These are phyloP conservation scores for Penicillium tannophilum DNA, from an alignment of 495 filamentous ascomycete genomes.

Conservation along the genomic window DNA sequence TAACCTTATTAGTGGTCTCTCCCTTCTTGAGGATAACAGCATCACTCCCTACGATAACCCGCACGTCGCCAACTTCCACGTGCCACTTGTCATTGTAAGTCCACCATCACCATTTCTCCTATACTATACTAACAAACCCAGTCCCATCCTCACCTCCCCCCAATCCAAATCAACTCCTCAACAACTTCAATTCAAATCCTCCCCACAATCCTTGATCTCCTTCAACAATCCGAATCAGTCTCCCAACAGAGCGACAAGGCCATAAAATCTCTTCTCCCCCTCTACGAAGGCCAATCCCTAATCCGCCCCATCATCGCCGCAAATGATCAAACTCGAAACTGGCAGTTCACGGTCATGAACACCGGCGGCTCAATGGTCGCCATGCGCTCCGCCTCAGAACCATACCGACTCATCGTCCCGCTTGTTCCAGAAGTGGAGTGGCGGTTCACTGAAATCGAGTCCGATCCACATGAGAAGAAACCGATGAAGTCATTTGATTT, in stretches of 20 bases:
- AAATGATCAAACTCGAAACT: conserved; percentile 39
- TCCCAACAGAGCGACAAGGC: conserved; percentile 30
- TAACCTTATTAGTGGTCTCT: conserved; percentile 36
- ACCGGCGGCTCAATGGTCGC: conserved; percentile 45
- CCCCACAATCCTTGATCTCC: conserved; percentile 53
- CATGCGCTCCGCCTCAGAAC: conserved; percentile 39
- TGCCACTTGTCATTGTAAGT: conserved; percentile 48
- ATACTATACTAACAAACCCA: conserved; percentile 2
- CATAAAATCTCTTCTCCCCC: conserved; percentile 38
- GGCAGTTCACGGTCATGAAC: conserved; percentile 51
- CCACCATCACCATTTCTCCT: not conserved
- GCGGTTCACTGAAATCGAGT: conserved; percentile 36
- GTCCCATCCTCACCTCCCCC: conserved; percentile 47
- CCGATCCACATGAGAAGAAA: conserved; percentile 39
- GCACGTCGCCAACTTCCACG: conserved; percentile 51
- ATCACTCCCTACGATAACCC: conserved; percentile 54
- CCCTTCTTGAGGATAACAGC: conserved; percentile 46
- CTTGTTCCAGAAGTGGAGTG: conserved; percentile 42
- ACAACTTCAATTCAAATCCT: conserved; percentile 50
- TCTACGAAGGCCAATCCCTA: conserved; percentile 52
- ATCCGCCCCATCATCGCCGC: conserved; percentile 40
- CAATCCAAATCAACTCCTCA: conserved; percentile 43
- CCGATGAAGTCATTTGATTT: conserved; percentile 38
- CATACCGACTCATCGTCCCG: conserved; percentile 45
- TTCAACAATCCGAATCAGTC: conserved; percentile 47